phyloP scores from a whole-genome alignment of 2,329 filamentous ascomycete species.

The Sphaerostilbella broomeana region DNA sequence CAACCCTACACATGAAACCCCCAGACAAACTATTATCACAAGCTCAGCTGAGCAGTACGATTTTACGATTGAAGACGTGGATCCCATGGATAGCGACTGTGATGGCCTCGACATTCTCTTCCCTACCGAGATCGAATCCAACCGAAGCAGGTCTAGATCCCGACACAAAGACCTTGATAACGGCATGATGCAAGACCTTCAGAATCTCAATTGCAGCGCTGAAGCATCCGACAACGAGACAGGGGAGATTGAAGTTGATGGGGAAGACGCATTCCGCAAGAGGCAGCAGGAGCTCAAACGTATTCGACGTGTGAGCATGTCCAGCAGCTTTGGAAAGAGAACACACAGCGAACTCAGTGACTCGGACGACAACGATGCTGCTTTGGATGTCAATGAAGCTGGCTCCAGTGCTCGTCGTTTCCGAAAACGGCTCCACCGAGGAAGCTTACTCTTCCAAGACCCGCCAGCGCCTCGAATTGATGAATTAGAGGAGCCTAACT shows the following conservation, averaged over 20 bases:
- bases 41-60: conserved; percentile 19
- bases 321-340: conserved; percentile 49
- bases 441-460: conserved; percentile 43
- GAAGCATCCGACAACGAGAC: conserved; percentile 32
- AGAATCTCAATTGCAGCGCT: conserved; percentile 40
- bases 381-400: conserved; percentile 34
- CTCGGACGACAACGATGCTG: conserved; percentile 37
- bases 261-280: conserved; percentile 31
- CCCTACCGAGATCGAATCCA: conserved; percentile 42
- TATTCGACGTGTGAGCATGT: conserved; percentile 41
- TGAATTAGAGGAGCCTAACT: conserved; percentile 47
- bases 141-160: conserved; percentile 35
- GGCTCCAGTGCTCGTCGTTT: conserved; percentile 44
- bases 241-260: conserved; percentile 24
- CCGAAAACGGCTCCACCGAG: conserved; percentile 40
- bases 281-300: conserved; percentile 38
- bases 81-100: conserved; percentile 38
- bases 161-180: conserved; percentile 34
- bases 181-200: conserved; percentile 38
- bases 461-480: conserved; percentile 45
- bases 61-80: conserved; percentile 42
- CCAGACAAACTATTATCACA: conserved; percentile 15
- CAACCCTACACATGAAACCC: conserved; percentile 13
- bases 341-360: conserved; percentile 49
- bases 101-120: conserved; percentile 37